Evolutionary conservation across 257 asterid genomes (phyloP).

Genomic region (Ocimum tenuiflorum): DNA sequence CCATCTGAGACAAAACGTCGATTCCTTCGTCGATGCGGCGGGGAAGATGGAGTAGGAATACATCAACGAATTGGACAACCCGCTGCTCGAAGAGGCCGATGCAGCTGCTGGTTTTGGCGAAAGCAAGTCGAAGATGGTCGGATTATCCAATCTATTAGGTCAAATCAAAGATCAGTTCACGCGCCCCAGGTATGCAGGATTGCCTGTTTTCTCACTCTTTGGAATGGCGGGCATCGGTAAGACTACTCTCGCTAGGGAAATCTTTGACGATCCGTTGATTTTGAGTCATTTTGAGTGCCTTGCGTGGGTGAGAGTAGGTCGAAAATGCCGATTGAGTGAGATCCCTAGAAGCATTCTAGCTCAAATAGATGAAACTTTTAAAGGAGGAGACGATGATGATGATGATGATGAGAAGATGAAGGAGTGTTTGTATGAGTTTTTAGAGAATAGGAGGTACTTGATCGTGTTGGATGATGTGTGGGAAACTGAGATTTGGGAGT

Average conservation of each 20-base stretch:
- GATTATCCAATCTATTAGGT: not conserved
- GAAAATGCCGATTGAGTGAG: not conserved
- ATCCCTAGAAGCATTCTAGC: not conserved
- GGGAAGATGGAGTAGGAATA: not conserved
- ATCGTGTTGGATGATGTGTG: constrained; percentile 7
- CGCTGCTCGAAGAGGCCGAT: not conserved
- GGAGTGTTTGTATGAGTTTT: not conserved
- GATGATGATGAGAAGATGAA: not conserved
- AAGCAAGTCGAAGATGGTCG: not conserved
- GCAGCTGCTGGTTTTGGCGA: not conserved
- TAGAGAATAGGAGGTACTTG: not conserved
- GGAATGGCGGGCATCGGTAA: constrained; percentile 8
- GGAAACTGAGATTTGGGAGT: not conserved
- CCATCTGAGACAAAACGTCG: not conserved
- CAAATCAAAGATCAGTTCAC: not conserved
- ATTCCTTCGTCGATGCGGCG: not conserved
- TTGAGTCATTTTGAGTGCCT: not conserved
- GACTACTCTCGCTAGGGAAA: not conserved
- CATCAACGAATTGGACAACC: not conserved
- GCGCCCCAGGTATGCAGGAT: not conserved
- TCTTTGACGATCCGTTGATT: not conserved
- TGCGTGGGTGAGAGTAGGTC: not conserved
- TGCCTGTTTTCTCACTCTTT: not conserved
- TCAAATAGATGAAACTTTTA: not conserved
- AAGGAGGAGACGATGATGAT: not conserved